Evolutionary conservation across 257 asterid species (phyloP).

Genomic region (Jacaranda mimosifolia): DNA sequence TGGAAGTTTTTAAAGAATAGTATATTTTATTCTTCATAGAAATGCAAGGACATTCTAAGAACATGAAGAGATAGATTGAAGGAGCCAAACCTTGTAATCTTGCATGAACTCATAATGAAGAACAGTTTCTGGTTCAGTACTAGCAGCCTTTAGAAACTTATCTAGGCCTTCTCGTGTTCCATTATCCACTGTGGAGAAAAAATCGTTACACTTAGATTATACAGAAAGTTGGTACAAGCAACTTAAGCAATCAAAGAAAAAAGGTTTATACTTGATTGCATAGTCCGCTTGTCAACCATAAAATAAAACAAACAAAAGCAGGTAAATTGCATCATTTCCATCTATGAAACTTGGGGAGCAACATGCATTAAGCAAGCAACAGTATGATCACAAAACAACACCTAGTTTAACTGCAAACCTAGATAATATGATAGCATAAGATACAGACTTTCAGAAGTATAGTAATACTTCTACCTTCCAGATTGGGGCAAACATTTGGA

Average conservation of each 20-base stretch:
- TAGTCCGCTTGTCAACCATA: constrained; percentile 12
- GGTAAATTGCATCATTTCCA: background rate
- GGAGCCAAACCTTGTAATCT: constrained; percentile 86
- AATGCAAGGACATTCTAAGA: background rate
- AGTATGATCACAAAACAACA: too few species aligned
- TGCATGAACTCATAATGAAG: constrained; percentile 99
- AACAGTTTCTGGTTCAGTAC: constrained; percentile 97
- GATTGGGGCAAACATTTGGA: background rate
- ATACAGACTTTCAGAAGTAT: constrained; percentile 4
- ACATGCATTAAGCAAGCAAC: background rate
- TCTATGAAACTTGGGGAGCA: constrained; percentile 9
- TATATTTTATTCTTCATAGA: background rate
- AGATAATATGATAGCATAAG: background rate
- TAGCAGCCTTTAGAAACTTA: constrained; percentile 96
- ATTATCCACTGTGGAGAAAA: constrained; percentile 77
- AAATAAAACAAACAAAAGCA: constrained; percentile 26
- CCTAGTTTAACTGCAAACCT: too few species aligned
- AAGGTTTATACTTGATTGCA: background rate
- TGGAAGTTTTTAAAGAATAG: background rate
- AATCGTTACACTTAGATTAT: background rate
- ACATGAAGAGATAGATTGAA: background rate
- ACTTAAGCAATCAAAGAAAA: constrained; percentile 15
- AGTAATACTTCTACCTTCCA: constrained; percentile 6
- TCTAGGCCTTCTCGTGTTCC: constrained; percentile 97
- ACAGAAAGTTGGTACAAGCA: constrained; percentile 10